Evolutionary conservation across 352 stramenopile species (phyloP), one percentile per base, ranked within the genome.

Genomic region (Pythium utonaiense): DNA sequence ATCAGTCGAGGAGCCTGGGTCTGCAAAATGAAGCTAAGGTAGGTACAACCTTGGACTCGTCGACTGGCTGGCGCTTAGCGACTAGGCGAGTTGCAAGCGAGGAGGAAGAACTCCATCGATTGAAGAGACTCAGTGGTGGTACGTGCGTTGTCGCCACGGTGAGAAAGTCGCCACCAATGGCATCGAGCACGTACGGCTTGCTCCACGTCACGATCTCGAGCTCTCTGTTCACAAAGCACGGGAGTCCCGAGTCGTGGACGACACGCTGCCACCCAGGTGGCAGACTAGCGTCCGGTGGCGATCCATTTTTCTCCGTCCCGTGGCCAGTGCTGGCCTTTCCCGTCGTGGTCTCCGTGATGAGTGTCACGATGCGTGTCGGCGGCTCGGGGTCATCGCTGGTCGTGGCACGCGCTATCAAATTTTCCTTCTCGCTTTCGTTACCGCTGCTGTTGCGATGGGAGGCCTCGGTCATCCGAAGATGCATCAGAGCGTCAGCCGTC

Each of bases 171-270:
- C 19, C 66, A 21, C 64, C 49, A 21, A 73, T 52, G 6, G 74
- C 41, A 27, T 77, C 70, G 9, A 91, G 66, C 45, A 69, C 57
- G 51, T 94, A 94, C 33, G 85, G 85, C 47, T 77, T 66, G 22
- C 79, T 83, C 85, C 85, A 94, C 63, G 72, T 78, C 40, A 94
- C 80, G 14, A 90, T 58, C 9, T 72, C 69, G 27, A 77, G 50
- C 19, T 60, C 57, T 16, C 74, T 70, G 51, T 94, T 78, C 57
- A 90, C 69, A 56, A 82, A 94, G 62, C 82, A 94, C 14, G 72
- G 69, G 44, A 94, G 57, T 0, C 80, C 80, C 5, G 82, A 94
- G 38, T 74, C 72, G 64, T 94, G 85, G 12, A 70, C 57, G 34
- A 92, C 70, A 13, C 70, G 66, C 49, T 77, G 69, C 85, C 85